phyloP scores from a whole-genome alignment of 1,284 basidiomycete genomes.

The Chondrostereum purpureum region DNA sequence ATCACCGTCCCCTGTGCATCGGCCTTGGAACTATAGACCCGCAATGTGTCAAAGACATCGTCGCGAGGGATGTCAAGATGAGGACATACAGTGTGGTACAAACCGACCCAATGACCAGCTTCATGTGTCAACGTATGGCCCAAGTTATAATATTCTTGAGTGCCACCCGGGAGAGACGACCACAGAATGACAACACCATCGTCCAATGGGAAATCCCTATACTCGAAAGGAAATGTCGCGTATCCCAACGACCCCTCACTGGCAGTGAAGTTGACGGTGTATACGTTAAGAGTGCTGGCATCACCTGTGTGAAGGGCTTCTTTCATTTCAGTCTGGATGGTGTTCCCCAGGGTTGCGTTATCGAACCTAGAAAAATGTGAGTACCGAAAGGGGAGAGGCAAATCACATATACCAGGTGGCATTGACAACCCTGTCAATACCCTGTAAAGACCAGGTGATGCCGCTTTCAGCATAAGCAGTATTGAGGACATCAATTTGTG shows the following conservation, averaged over 20 bases:
- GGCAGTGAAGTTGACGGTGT: constrained; percentile 7
- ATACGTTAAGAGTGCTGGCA: constrained; percentile 4
- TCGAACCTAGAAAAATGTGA: constrained; percentile 21
- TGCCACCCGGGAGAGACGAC: constrained; percentile 7
- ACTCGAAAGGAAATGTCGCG: constrained; percentile 15
- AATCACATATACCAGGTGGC: constrained; percentile 34
- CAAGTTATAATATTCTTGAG: neutral
- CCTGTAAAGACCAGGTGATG: constrained; percentile 37
- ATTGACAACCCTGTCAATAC: constrained; percentile 39
- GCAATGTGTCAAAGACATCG: neutral
- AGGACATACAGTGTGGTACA: neutral
- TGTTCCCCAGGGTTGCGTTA: constrained; percentile 30
- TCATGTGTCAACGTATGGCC: constrained; percentile 31
- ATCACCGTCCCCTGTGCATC: constrained; percentile 32
- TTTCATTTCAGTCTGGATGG: constrained; percentile 14
- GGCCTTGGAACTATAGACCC: constrained; percentile 19
- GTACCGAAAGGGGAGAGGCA: constrained; percentile 2
- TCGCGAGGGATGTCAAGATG: constrained; percentile 22
- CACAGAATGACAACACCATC: constrained; percentile 14
- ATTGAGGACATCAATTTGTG: constrained; percentile 42
- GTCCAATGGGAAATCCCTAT: constrained; percentile 7
- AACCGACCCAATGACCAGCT: constrained; percentile 28
- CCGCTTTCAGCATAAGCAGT: constrained; percentile 34
- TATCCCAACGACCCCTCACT: neutral
- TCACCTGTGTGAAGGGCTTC: constrained; percentile 3